These are phyloP conservation scores for Cytospora schulzeri DNA, from an alignment of 2,329 filamentous ascomycete genomes.

Conservation along the genomic window DNA sequence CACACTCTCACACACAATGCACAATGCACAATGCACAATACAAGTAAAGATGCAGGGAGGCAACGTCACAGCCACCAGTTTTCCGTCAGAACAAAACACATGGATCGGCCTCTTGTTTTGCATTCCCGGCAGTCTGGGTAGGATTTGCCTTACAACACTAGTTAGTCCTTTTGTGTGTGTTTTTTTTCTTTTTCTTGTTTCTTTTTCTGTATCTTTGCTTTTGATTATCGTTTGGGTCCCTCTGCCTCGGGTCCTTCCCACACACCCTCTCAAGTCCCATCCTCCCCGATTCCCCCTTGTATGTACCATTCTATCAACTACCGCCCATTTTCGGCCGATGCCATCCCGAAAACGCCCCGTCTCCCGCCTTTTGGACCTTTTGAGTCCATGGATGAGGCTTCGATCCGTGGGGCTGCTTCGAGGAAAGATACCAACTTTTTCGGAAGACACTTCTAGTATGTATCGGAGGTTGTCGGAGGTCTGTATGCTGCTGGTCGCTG, in stretches of 20 bases:
- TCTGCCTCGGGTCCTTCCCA: slow-evolving; percentile 15
- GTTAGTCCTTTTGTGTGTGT: slow-evolving; percentile 13
- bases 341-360: slow-evolving; percentile 6
- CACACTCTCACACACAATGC: neutral
- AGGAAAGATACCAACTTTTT: neutral
- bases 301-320: neutral
- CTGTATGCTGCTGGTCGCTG: too few species aligned
- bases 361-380: neutral
- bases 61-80: slow-evolving; percentile 18
- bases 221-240: slow-evolving; percentile 8
- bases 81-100: neutral
- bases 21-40: too few species aligned
- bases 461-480: neutral
- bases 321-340: slow-evolving; percentile 7
- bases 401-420: neutral
- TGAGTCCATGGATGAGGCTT: neutral
- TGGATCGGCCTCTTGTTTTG: neutral
- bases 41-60: slow-evolving; percentile 3
- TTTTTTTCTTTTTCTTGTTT: slow-evolving; percentile 1
- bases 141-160: too few species aligned
- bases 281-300: too few species aligned
- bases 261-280: too few species aligned
- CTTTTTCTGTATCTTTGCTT: too few species aligned
- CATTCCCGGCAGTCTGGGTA: slow-evolving; percentile 28
- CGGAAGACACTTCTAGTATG: neutral